Conservation (phyloP, 139 green algal genomes). For the Spirogloea muscicola region DNA sequence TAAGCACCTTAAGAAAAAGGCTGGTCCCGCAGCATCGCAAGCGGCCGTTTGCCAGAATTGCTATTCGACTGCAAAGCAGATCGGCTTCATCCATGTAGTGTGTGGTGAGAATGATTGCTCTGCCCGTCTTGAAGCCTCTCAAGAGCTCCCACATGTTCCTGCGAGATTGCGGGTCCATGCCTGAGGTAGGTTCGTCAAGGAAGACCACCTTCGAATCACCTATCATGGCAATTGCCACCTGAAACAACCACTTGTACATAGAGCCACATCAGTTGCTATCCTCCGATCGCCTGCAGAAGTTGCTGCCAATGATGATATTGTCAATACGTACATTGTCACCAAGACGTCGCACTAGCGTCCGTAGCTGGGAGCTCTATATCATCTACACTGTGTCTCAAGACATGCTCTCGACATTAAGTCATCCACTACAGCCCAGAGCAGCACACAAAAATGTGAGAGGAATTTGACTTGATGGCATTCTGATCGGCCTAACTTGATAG, state of each 20-base stretch:
- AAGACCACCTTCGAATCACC: conserved; percentile 84
- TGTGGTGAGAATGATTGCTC: conserved; percentile 58
- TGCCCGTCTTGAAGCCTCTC: conserved; percentile 16
- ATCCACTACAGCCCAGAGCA: too few species aligned
- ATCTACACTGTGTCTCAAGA: too few species aligned
- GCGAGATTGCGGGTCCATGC: conserved; percentile 85
- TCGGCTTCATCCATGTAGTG: conserved; percentile 63
- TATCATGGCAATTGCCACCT: conserved; percentile 79
- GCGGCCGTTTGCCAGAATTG: conserved; percentile 53
- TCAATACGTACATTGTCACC: too few species aligned
- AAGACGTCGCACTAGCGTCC: too few species aligned
- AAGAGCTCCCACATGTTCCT: conserved; percentile 43
- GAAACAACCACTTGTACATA: too few species aligned
- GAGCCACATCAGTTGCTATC: too few species aligned
- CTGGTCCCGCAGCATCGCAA: conserved; percentile 49
- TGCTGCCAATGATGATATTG: too few species aligned
- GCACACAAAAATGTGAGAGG: too few species aligned
- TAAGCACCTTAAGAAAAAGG: conserved; percentile 56
- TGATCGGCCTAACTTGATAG: conserved; percentile 32
- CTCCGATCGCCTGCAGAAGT: too few species aligned
- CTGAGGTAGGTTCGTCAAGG: conserved; percentile 88
- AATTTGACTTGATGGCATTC: too few species aligned
- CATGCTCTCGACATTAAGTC: too few species aligned
- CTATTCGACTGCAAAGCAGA: conserved; percentile 56
- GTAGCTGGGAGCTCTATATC: too few species aligned